These are phyloP conservation scores for Suillus sp. DNA, from an alignment of 768 basidiomycete genomes.

Conservation along the genomic window DNA sequence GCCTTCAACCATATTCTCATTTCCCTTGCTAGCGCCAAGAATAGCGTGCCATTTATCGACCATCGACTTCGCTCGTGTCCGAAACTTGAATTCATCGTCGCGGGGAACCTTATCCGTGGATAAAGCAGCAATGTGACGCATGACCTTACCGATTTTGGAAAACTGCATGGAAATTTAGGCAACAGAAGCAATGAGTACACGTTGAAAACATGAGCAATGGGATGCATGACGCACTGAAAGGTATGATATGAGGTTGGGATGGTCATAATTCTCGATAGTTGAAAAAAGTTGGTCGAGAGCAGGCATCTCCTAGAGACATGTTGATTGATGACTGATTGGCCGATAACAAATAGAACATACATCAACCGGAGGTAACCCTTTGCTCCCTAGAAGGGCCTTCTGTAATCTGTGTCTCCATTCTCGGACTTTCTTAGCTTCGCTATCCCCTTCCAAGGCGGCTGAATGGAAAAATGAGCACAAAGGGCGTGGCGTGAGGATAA, in stretches of 20 bases:
- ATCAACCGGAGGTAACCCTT: constrained; percentile 62
- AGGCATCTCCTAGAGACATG: constrained; percentile 68
- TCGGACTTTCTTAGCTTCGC: constrained; percentile 73
- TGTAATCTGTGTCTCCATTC: constrained; percentile 94
- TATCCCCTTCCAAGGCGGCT: constrained; percentile 54
- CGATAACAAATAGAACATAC: constrained; percentile 40
- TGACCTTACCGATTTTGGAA: constrained; percentile 60
- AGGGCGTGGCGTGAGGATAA: background rate
- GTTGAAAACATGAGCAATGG: constrained; percentile 13
- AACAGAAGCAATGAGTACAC: constrained; percentile 16
- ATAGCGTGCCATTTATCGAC: constrained; percentile 50
- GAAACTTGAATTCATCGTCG: constrained; percentile 56
- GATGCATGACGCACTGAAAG: constrained; percentile 48
- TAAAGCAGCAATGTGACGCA: constrained; percentile 60
- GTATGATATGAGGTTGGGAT: constrained; percentile 73
- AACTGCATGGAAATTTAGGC: constrained; percentile 23
- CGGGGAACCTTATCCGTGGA: constrained; percentile 45
- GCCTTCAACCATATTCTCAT: constrained; percentile 32
- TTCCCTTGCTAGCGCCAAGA: constrained; percentile 36
- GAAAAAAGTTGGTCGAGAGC: constrained; percentile 70
- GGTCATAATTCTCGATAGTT: constrained; percentile 73
- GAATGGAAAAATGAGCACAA: constrained; percentile 15
- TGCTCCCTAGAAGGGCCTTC: constrained; percentile 77
- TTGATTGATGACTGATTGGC: constrained; percentile 13
- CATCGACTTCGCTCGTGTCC: constrained; percentile 47